Conservation (phyloP, 2,329 filamentous ascomycete genomes). For the Trichophyton benhamiae region DNA sequence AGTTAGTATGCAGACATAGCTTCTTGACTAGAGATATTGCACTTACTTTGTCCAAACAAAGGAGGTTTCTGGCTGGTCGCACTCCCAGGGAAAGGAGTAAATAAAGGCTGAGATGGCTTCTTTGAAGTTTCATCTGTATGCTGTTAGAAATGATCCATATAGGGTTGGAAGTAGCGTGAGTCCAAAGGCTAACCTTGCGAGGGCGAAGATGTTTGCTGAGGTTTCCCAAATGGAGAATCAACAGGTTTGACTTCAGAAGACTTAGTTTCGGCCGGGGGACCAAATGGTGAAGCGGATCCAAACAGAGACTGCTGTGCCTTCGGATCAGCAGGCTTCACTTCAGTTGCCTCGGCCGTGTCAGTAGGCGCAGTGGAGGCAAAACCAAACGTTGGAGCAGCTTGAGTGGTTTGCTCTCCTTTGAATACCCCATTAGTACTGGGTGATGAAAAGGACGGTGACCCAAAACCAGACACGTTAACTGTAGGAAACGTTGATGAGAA, state of each 20-base stretch:
- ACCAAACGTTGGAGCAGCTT: neutral
- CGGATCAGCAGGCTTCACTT: too few relatives aligned
- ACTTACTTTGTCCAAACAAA: neutral
- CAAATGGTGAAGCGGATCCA: neutral
- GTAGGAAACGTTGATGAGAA: neutral
- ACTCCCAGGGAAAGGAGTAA: neutral
- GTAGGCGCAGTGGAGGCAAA: neutral
- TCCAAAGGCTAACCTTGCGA: neutral
- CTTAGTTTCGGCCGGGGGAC: neutral
- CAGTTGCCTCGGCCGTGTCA: neutral
- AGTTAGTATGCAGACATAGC: neutral
- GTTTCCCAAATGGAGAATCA: neutral
- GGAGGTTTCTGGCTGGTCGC: neutral
- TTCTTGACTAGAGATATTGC: neutral
- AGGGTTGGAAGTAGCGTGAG: neutral
- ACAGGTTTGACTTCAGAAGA: neutral
- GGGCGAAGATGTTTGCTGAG: neutral
- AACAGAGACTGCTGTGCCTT: neutral
- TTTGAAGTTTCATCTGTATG: neutral
- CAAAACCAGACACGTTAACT: neutral
- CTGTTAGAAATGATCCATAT: neutral
- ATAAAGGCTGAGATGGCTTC: neutral
- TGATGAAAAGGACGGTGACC: neutral
- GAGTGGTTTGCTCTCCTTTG: neutral
- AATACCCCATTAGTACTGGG: neutral